A percentile compares a stretch with the other conserved stretches of the same genome.
These are phyloP conservation scores for Phytophthora ohioensis DNA, from an alignment of 352 stramenopile genomes.

Conservation along the genomic window DNA sequence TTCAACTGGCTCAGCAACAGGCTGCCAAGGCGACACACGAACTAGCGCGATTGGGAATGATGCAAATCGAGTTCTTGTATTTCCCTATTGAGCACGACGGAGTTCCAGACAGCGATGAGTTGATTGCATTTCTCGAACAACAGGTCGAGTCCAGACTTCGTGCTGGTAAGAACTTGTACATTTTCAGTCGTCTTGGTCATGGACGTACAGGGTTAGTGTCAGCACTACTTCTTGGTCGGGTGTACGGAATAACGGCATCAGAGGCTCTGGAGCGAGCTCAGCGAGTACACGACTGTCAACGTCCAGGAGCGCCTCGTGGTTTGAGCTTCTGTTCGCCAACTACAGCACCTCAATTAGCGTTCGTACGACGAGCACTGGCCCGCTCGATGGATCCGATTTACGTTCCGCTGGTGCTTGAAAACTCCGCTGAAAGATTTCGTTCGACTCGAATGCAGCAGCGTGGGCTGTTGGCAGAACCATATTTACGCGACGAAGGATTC, in stretches of 20 bases:
- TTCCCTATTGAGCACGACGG: constrained; percentile 64
- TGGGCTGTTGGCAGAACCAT: constrained; percentile 56
- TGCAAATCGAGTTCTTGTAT: constrained; percentile 61
- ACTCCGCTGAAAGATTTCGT: constrained; percentile 44
- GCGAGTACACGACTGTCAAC: constrained; percentile 73
- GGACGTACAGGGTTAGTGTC: constrained; percentile 75
- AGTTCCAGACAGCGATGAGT: constrained; percentile 32
- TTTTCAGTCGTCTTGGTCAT: constrained; percentile 79
- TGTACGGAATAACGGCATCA: constrained; percentile 68
- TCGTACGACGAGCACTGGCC: constrained; percentile 56
- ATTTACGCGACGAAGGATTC: constrained; percentile 59
- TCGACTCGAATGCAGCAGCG: constrained; percentile 61
- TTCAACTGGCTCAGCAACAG: constrained; percentile 60
- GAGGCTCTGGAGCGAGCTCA: constrained; percentile 76
- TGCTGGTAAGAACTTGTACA: constrained; percentile 63
- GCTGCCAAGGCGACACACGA: constrained; percentile 44
- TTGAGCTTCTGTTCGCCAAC: constrained; percentile 61
- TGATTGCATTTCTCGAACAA: constrained; percentile 44
- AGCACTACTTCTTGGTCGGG: constrained; percentile 69
- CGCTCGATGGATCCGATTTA: constrained; percentile 74
- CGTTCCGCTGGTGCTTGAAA: constrained; percentile 60
- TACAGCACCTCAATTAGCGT: constrained; percentile 50
- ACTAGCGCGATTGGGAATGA: constrained; percentile 40
- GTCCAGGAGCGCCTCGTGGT: constrained; percentile 22
- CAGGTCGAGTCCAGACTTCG: constrained; percentile 64